These are phyloP conservation scores for Trichoderma orchidacearum DNA, from an alignment of 495 filamentous ascomycete species.

Conservation along the genomic window DNA sequence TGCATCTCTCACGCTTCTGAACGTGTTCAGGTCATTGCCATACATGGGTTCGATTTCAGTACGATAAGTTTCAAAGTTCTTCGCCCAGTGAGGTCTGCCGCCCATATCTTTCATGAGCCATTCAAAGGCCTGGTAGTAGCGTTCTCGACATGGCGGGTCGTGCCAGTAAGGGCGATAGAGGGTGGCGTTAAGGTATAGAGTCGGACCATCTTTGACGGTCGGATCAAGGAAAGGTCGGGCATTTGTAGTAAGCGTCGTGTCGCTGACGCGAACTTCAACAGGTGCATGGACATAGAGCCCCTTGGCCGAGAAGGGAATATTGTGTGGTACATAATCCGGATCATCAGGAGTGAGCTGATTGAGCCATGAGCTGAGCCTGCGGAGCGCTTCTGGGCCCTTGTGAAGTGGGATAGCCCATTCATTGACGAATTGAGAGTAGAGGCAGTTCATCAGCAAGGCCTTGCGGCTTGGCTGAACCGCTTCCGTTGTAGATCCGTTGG, in stretches of 20 bases:
- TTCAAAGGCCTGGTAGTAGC: slow-evolving; percentile 92
- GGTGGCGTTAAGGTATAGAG: slow-evolving; percentile 90
- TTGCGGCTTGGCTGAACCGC: slow-evolving; percentile 69
- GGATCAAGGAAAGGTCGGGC: slow-evolving; percentile 67
- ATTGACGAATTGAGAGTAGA: slow-evolving; percentile 93
- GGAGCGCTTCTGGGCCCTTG: slow-evolving; percentile 79
- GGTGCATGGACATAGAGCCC: slow-evolving; percentile 85
- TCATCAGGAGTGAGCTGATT: slow-evolving; percentile 40
- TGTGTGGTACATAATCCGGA: slow-evolving; percentile 39
- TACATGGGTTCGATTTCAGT: slow-evolving; percentile 45
- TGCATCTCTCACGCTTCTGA: slow-evolving; percentile 51
- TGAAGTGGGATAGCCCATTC: slow-evolving; percentile 92
- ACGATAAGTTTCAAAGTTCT: slow-evolving; percentile 62
- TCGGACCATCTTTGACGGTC: slow-evolving; percentile 47
- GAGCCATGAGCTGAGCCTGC: slow-evolving; percentile 73
- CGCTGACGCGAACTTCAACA: slow-evolving; percentile 78
- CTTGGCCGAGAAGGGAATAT: slow-evolving; percentile 69
- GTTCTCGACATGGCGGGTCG: slow-evolving; percentile 61
- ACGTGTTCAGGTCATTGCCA: slow-evolving; percentile 40
- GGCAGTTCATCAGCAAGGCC: slow-evolving; percentile 87
- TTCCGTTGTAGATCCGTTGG: slow-evolving; percentile 44
- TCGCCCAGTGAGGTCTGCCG: slow-evolving; percentile 93
- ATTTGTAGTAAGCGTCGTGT: slow-evolving; percentile 42
- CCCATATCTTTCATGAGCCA: slow-evolving; percentile 87
- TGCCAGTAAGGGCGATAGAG: slow-evolving; percentile 79